Base-by-base conservation (phyloP, 495 filamentous ascomycete species). In the Penicillium pulvis region DNA sequence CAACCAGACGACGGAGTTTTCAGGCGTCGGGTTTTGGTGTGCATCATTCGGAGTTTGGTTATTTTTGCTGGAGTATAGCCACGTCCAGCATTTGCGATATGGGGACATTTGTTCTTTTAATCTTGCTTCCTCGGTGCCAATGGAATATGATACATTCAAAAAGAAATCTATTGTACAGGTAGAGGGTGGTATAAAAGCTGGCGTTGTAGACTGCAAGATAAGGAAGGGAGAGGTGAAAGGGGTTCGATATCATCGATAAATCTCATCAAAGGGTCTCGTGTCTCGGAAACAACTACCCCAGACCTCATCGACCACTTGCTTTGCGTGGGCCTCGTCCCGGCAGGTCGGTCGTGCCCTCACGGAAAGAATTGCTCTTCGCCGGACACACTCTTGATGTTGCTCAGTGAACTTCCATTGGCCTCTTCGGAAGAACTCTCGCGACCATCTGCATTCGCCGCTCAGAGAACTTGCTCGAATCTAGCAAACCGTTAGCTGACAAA, bases 251-350 rank as follows among this genome's bases (percentile, higher is more conserved):
- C 74, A 98, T 76, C 91, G 85, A 71, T 96, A 98, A 33, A 98
- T 92, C 66, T 96, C 92, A 73, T 97, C 91, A 74, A 98, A 98
- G 10, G 94, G 94, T 60, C 95, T 79, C 4, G 92, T 97, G 72
- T 98, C 94, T 35, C 83, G 75, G 67, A 96, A 98, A 73, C 95
- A 98, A 62, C 92, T 96, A 62, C 97, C 92, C 90, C 93, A 98
- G 28, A 98, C 95, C 74, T 96, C 88, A 73, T 97, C 94, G 51
- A 98, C 91, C 39, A 94, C 86, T 73, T 87, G 91, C 42, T 83
- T 82, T 9, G 94, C 95, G 61, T 97, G 89, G 23, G 85, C 87
- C 66, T 96, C 90, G 72, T 96, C 90, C 67, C 89, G 90, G 64
- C 92, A 94, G 33, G 79, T 76, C 48, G 92, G 91, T 61, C 93